Conservation (phyloP, 805 yeast species). For the Priceomyces castillae region DNA sequence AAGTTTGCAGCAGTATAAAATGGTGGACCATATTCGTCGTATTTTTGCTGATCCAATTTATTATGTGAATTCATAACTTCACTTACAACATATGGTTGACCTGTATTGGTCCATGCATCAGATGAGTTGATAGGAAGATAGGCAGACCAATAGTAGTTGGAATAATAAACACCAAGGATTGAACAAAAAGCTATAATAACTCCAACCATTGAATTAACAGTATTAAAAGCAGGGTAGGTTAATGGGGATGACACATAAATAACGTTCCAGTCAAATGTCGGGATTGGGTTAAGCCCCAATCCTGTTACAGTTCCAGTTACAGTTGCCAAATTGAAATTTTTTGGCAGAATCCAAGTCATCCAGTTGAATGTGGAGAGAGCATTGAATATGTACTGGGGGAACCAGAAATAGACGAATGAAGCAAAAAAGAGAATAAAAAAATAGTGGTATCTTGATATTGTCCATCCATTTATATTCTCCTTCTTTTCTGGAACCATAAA, state of each 20-base stretch:
- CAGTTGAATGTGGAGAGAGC: slow-evolving; percentile 49
- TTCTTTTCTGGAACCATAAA: slow-evolving; percentile 34
- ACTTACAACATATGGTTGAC: slow-evolving; percentile 41
- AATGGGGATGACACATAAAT: slow-evolving; percentile 44
- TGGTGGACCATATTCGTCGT: slow-evolving; percentile 26
- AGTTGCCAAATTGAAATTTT: slow-evolving; percentile 45
- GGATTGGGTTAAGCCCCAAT: slow-evolving; percentile 51
- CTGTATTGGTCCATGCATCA: slow-evolving; percentile 47
- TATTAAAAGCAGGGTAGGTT: slow-evolving; percentile 40
- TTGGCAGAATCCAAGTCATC: slow-evolving; percentile 58
- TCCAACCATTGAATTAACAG: slow-evolving; percentile 17
- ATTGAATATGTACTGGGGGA: slow-evolving; percentile 42
- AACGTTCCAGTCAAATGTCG: slow-evolving; percentile 54
- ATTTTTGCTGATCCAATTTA: slow-evolving; percentile 21
- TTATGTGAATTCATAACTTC: slow-evolving; percentile 33
- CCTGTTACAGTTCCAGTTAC: slow-evolving; percentile 49
- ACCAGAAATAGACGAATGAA: slow-evolving; percentile 44
- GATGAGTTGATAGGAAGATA: slow-evolving; percentile 42
- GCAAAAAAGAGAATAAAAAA: slow-evolving; percentile 25
- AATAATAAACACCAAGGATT: slow-evolving; percentile 20
- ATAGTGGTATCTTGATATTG: slow-evolving; percentile 24
- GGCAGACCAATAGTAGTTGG: slow-evolving; percentile 23
- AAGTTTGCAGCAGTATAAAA: slow-evolving; percentile 28
- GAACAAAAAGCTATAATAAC: slow-evolving; percentile 14
- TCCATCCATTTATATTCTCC: slow-evolving; percentile 31